Conservation (phyloP, 805 yeast genomes). For the Yarrowia keelungensis region DNA sequence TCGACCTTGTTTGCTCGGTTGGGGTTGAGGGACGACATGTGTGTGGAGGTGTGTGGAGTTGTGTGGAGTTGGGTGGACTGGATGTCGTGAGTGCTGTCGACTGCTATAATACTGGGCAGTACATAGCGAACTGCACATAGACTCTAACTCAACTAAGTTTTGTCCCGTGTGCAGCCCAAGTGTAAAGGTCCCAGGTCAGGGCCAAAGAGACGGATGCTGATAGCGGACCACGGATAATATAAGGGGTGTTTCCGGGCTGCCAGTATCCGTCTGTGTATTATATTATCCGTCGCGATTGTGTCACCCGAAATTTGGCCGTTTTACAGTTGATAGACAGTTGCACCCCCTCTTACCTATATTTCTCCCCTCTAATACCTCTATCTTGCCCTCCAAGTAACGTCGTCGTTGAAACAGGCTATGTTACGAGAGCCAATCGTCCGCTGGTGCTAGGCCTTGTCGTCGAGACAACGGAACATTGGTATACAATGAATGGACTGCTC, state of each 20-base stretch:
- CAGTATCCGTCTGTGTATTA: too few species aligned
- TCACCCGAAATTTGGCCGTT: too few species aligned
- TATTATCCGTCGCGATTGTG: too few species aligned
- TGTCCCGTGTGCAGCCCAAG: slow-evolving; percentile 35
- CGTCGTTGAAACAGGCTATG: slow-evolving; percentile 17
- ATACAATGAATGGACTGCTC: slow-evolving; percentile 14
- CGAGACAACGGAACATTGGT: slow-evolving; percentile 4
- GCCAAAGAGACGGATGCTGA: too few species aligned
- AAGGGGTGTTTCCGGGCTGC: too few species aligned
- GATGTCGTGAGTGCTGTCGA: slow-evolving; percentile 19
- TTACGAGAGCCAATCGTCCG: slow-evolving; percentile 11
- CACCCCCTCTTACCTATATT: too few species aligned
- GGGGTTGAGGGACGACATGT: slow-evolving; percentile 39
- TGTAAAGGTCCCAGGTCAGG: neutral
- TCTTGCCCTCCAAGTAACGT: slow-evolving; percentile 8
- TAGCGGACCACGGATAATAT: too few species aligned
- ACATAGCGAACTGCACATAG: slow-evolving; percentile 25
- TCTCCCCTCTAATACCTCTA: neutral
- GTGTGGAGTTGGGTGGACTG: slow-evolving; percentile 4
- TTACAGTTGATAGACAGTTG: too few species aligned
- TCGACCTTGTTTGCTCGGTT: slow-evolving; percentile 39
- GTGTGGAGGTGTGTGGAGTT: too few species aligned
- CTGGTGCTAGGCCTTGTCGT: neutral
- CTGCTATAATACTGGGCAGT: slow-evolving; percentile 30
- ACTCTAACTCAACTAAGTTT: slow-evolving; percentile 28